A percentile compares a stretch with the other conserved stretches of the same genome.
Evolutionary conservation across 495 filamentous ascomycete species (phyloP).

Genomic region (Monascus purpureus): DNA sequence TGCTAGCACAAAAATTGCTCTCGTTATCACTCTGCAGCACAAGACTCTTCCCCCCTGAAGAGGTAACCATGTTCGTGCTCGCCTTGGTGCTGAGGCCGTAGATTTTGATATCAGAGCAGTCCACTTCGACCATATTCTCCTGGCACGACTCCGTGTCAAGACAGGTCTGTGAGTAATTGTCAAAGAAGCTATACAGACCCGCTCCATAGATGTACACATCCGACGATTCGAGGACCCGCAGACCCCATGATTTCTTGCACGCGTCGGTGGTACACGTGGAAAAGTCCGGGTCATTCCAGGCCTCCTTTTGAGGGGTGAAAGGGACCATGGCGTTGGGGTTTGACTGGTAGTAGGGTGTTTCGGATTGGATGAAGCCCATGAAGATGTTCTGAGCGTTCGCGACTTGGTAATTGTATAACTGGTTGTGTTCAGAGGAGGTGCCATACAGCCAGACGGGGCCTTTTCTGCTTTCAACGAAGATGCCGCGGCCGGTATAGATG

Average conservation of each 20-base stretch:
- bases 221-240: constrained; percentile 57
- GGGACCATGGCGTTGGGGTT: constrained; percentile 65
- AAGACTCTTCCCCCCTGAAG: constrained; percentile 29
- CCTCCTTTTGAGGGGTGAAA: constrained; percentile 43
- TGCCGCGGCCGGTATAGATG: constrained; percentile 81
- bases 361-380: constrained; percentile 76
- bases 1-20: constrained; percentile 63
- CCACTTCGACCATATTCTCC: constrained; percentile 72
- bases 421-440: constrained; percentile 75
- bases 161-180: constrained; percentile 73
- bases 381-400: constrained; percentile 68
- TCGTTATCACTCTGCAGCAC: constrained; percentile 51
- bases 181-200: constrained; percentile 78
- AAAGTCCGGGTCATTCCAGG: constrained; percentile 68
- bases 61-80: constrained; percentile 68
- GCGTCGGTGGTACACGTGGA: constrained; percentile 39
- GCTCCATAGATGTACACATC: constrained; percentile 63
- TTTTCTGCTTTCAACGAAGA: constrained; percentile 57
- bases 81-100: constrained; percentile 83
- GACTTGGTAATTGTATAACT: constrained; percentile 84
- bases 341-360: constrained; percentile 84
- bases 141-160: constrained; percentile 66
- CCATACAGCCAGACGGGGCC: constrained; percentile 53
- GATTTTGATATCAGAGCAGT: constrained; percentile 55
- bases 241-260: constrained; percentile 76